Evolutionary conservation across 2,329 filamentous ascomycete genomes (phyloP), one percentile per base, ranked within the genome.

Genomic region (Metarhizium brunneum): DNA sequence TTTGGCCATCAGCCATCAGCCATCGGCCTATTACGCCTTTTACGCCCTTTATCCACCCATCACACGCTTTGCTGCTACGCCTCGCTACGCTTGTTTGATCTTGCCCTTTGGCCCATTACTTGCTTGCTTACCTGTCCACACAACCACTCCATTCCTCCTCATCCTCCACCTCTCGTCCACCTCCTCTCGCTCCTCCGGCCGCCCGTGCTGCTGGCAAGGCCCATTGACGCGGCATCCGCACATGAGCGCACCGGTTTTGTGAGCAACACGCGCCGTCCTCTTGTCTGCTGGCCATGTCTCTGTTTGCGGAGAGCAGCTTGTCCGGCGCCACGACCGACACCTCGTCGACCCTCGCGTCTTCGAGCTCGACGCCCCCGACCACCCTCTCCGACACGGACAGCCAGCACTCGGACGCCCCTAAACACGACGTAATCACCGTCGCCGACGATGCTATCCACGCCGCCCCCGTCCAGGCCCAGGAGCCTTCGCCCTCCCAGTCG

Each of bases 301-400:
- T 70, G 60, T 66, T 70, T 53, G 60, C 62, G 47, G 70, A 73
- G 54, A 65, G 63, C 63, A 66, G 64, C 64, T 65, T 69, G 57
- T 63, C 60, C 38, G 60, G 56, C 38, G 53, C 59, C 47, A 63
- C 68, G 54, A 67, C 68, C 54, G 75, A 77, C 57, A 69, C 69
- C 48, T 76, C 75, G 52, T 77, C 73, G 64, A 70, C 80, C 62
- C 72, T 78, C 74, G 78, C 79, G 73, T 82, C 80, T 52, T 72
- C 76, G 30, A 78, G 74, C 63, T 85, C 82, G 20, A 87, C 85
- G 56, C 85, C 85, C 50, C 83, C 84, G 29, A 88, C 85, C 51
- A 87, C 82, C 61, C 73, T 85, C 61, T 81, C 79, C 64, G 85
- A 87, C 67, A 77, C 74, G 62, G 76, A 75, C 57, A 86, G 83